These are phyloP conservation scores for Pythium biforme DNA, from an alignment of 352 stramenopile genomes.

Conservation along the genomic window DNA sequence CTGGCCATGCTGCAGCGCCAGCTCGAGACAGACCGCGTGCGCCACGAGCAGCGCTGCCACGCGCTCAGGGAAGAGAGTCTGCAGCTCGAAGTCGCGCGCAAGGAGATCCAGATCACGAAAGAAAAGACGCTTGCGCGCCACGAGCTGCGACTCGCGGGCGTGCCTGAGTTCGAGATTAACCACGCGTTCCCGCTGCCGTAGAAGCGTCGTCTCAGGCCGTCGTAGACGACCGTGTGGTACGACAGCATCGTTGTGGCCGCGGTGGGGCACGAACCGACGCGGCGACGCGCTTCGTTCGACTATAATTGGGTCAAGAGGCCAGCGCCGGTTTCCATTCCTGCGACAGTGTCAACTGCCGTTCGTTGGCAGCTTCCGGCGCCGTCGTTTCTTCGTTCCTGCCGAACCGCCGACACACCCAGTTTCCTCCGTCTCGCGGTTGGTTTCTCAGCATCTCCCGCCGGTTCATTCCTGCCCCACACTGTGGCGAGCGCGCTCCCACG, in stretches of 20 bases:
- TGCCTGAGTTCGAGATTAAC: slow-evolving; percentile 24
- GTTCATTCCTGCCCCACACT: background rate
- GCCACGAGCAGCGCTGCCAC: slow-evolving; percentile 3
- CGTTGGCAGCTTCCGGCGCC: too few relatives aligned
- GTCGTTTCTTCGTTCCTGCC: background rate
- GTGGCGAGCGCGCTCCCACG: too few relatives aligned
- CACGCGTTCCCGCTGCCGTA: too few relatives aligned
- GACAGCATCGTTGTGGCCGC: too few relatives aligned
- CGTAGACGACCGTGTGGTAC: too few relatives aligned
- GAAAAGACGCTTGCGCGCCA: slow-evolving; percentile 14
- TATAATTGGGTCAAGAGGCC: too few relatives aligned
- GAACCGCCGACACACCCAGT: background rate
- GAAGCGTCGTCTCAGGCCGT: too few relatives aligned
- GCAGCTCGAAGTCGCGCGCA: slow-evolving; percentile 2
- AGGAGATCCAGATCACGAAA: slow-evolving; percentile 16
- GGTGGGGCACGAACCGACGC: too few relatives aligned
- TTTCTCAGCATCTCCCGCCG: background rate
- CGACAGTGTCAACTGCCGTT: too few relatives aligned
- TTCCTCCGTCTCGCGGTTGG: background rate
- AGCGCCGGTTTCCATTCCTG: too few relatives aligned
- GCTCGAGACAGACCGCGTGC: background rate
- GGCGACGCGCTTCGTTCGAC: too few relatives aligned
- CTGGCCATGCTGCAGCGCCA: background rate
- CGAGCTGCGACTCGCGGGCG: slow-evolving; percentile 18
- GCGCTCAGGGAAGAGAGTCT: slow-evolving; percentile 9